Percentiles rank a stretch among this genome's conserved stretches.
Conservation (phyloP, 257 asterid species). For the Scutellaria barbata region DNA sequence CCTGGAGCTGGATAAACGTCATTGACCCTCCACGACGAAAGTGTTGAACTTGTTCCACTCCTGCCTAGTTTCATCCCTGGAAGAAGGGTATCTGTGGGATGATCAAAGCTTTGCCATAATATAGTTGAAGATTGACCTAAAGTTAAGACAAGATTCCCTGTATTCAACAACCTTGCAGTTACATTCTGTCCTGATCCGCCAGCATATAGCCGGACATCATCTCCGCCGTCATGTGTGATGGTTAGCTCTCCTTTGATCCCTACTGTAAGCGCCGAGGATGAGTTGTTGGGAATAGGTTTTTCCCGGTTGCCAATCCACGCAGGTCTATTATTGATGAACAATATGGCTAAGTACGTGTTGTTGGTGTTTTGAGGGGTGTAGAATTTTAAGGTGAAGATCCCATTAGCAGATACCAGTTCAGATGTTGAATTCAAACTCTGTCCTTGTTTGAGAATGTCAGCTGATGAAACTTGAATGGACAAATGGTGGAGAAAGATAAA, state of each 20-base stretch:
- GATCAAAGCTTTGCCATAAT: slow-evolving; percentile 63
- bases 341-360: slow-evolving; percentile 47
- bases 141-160: slow-evolving; percentile 50
- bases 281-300: slow-evolving; percentile 5
- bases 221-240: slow-evolving; percentile 29
- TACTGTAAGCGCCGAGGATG: slow-evolving; percentile 37
- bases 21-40: slow-evolving; percentile 50
- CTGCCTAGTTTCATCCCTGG: slow-evolving; percentile 62
- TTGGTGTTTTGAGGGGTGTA: slow-evolving; percentile 28
- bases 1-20: slow-evolving; percentile 45
- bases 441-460: slow-evolving; percentile 42
- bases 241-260: slow-evolving; percentile 37
- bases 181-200: slow-evolving; percentile 32
- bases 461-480: slow-evolving; percentile 29
- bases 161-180: slow-evolving; percentile 42
- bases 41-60: slow-evolving; percentile 45
- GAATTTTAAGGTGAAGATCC: slow-evolving; percentile 53
- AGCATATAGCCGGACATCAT: slow-evolving; percentile 24
- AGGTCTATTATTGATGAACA: not conserved
- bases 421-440: slow-evolving; percentile 41
- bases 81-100: slow-evolving; percentile 60
- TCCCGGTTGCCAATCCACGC: slow-evolving; percentile 58
- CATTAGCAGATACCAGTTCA: slow-evolving; percentile 41
- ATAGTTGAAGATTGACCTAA: slow-evolving; percentile 25
- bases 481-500: slow-evolving; percentile 13